Evolutionary conservation across 805 yeast species (phyloP).

Genomic region (Candida coquimbonensis): DNA sequence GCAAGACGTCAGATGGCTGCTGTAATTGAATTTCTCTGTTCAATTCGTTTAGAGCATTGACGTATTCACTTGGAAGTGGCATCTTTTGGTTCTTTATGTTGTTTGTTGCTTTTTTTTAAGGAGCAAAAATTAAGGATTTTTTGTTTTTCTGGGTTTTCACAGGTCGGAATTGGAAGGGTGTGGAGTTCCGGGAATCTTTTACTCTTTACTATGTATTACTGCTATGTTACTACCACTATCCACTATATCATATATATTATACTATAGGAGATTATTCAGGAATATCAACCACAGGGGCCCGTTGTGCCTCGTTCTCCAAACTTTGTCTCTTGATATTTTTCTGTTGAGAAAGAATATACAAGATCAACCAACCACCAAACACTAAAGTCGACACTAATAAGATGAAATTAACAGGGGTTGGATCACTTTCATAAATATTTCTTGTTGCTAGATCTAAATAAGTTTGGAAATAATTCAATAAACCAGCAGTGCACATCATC

Average conservation of each 20-base stretch:
- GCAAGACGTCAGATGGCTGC: constrained; percentile 63
- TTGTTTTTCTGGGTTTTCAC: too few species aligned
- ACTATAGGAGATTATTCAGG: constrained; percentile 26
- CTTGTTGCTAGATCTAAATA: constrained; percentile 67
- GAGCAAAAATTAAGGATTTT: neutral
- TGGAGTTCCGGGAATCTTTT: too few species aligned
- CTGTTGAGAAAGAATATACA: constrained; percentile 29
- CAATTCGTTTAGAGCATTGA: constrained; percentile 55
- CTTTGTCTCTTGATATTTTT: constrained; percentile 38
- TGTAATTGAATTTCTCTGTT: constrained; percentile 47
- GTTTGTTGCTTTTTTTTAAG: neutral
- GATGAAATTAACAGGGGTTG: constrained; percentile 63
- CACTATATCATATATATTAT: neutral
- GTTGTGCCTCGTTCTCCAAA: constrained; percentile 58
- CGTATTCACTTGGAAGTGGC: constrained; percentile 31
- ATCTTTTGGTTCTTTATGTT: constrained; percentile 8
- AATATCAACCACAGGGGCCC: constrained; percentile 41
- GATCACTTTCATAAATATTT: constrained; percentile 59
- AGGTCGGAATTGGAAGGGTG: too few species aligned
- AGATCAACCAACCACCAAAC: constrained; percentile 22
- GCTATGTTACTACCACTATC: too few species aligned
- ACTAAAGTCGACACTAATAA: constrained; percentile 49
- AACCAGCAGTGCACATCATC: constrained; percentile 73
- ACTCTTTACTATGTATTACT: too few species aligned
- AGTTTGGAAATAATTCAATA: constrained; percentile 70